Evolutionary conservation across 495 filamentous ascomycete species (phyloP), one percentile per base, ranked within the genome.

Genomic region (Aspergillus sclerotioniger): DNA sequence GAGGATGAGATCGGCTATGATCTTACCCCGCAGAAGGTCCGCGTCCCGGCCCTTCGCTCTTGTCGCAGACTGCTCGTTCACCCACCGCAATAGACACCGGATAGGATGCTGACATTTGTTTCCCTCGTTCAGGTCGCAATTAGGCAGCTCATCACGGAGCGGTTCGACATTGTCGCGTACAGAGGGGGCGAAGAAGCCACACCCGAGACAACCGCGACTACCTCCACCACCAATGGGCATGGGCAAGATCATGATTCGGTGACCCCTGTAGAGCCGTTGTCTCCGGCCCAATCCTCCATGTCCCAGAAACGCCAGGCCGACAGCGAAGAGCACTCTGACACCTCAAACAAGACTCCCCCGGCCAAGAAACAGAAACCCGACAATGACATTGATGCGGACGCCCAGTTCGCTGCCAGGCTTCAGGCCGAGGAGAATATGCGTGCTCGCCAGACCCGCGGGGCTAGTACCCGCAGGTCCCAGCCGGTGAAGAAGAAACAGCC

Each of bases 401-500:
- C 92, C 13, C 80, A 85, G 8, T 81, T 92, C 55, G 94, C 94
- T 2, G 91, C 91, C 3, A 85, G 87, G 68, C 79, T 98, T 29
- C 94, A 98, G 73, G 94, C 91, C 2, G 88, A 96, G 72, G 90
- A 94, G 78, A 96, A 97, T 69, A 76, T 83, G 56, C 78, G 84
- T 31, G 85, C 82, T 19, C 81, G 92, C 17, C 78, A 87, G 16
- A 96, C 91, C 0, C 79, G 92, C 33, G 90, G 86, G 5, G 80
- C 76, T 39, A 76, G 71, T 13, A 73, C 75, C 6, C 83, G 84
- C 51, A 84, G 82, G 66, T 74, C 78, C 53, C 79, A 80, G 62
- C 75, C 83, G 0, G 71, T 72, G 21, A 84, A 82, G 67, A 91
- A 88, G 77, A 88, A 87, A 6, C 37, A 41, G 37, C 37, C 37